Evolutionary conservation across 2,329 filamentous ascomycete species (phyloP).

Genomic region (Alternaria gaisen): DNA sequence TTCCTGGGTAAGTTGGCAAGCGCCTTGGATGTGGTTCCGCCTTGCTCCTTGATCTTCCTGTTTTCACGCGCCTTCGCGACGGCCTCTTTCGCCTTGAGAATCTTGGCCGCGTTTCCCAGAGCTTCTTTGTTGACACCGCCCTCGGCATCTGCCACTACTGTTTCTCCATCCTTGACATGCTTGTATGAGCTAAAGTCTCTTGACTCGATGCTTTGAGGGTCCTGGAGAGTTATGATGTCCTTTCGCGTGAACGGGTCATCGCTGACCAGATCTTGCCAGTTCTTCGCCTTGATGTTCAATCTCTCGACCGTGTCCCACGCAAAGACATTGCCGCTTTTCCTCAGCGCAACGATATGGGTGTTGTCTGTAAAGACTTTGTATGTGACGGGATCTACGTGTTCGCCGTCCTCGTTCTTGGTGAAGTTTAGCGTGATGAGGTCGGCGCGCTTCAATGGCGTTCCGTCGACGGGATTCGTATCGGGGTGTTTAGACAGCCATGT

Average conservation of each 20-base stretch:
- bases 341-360: conserved; percentile 91
- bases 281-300: conserved; percentile 95
- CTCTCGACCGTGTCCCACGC: conserved; percentile 94
- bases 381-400: conserved; percentile 94
- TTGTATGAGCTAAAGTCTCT: conserved; percentile 89
- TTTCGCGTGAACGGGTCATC: conserved; percentile 86
- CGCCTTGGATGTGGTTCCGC: conserved; percentile 28
- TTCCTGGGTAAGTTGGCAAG: conserved; percentile 33
- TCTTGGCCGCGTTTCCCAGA: conserved; percentile 81
- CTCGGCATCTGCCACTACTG: conserved; percentile 73
- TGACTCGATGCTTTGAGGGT: conserved; percentile 87
- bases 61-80: conserved; percentile 89
- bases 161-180: conserved; percentile 84
- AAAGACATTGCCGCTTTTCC: conserved; percentile 91
- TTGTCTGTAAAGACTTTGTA: conserved; percentile 99
- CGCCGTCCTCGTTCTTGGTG: conserved; percentile 87
- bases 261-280: conserved; percentile 90
- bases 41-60: conserved; percentile 58
- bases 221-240: conserved; percentile 95
- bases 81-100: conserved; percentile 88
- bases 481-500: conserved; percentile 96
- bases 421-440: conserved; percentile 94
- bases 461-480: conserved; percentile 88
- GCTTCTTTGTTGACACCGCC: conserved; percentile 80
- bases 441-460: conserved; percentile 76